Percentiles rank a stretch among this genome's conserved stretches.
Evolutionary conservation across 2,329 filamentous ascomycete genomes (phyloP).

Genomic region (Talaromyces sp.): DNA sequence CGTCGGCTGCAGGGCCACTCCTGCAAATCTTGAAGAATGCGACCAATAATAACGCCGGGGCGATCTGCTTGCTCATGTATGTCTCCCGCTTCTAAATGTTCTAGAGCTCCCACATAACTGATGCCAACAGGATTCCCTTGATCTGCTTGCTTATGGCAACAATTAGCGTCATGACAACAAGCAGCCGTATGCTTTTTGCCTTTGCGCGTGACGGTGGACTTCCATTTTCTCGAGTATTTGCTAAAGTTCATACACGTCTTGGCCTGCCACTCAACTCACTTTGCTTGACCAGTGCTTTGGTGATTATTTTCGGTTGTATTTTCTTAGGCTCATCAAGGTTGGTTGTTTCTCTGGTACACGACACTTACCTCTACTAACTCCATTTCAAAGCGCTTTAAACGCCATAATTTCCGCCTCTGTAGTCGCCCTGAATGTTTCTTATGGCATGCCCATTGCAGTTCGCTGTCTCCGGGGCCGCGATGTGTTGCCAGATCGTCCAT

Average conservation of each 20-base stretch:
- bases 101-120: neutral
- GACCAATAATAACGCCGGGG: conserved; percentile 57
- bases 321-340: conserved; percentile 58
- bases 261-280: conserved; percentile 64
- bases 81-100: neutral
- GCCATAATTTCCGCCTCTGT: conserved; percentile 68
- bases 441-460: conserved; percentile 67
- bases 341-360: conserved; percentile 17
- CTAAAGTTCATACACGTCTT: conserved; percentile 56
- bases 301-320: conserved; percentile 65
- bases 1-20: conserved; percentile 53
- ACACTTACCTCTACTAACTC: neutral
- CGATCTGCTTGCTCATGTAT: conserved; percentile 58
- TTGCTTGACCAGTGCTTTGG: conserved; percentile 54
- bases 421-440: conserved; percentile 66
- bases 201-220: conserved; percentile 65
- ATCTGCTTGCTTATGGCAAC: conserved; percentile 61
- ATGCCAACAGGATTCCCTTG: conserved; percentile 48
- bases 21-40: conserved; percentile 61
- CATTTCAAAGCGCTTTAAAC: conserved; percentile 58
- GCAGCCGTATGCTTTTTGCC: conserved; percentile 61
- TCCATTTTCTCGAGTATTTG: conserved; percentile 56
- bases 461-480: conserved; percentile 63
- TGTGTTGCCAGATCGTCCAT: conserved; percentile 58
- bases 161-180: conserved; percentile 62